Evolutionary conservation across 129 eudicot species (phyloP).

Genomic region (Silybum marianum): DNA sequence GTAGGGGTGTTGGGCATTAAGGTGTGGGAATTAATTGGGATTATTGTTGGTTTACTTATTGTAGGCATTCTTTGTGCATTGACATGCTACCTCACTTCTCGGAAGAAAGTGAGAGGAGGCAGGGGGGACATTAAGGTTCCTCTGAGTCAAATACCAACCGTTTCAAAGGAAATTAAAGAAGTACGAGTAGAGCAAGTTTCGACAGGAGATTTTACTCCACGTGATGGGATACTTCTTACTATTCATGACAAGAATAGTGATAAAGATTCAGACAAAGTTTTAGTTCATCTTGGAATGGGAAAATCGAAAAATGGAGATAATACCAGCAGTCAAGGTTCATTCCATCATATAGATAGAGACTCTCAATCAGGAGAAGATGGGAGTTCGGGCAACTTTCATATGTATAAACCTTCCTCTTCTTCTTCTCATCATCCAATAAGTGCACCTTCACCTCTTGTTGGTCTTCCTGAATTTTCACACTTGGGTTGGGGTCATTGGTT

Average conservation of each 20-base stretch:
- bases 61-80: constrained; percentile 60
- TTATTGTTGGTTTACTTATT: constrained; percentile 69
- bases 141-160: constrained; percentile 66
- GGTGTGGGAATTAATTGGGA: constrained; percentile 87
- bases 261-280: constrained; percentile 71
- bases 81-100: constrained; percentile 68
- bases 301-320: constrained; percentile 60
- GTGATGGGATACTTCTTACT: constrained; percentile 67
- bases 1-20: constrained; percentile 59
- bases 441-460: constrained; percentile 79
- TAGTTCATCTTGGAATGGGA: constrained; percentile 71
- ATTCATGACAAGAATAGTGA: constrained; percentile 85
- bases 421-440: constrained; percentile 69
- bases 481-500: constrained; percentile 98
- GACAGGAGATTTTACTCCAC: constrained; percentile 55
- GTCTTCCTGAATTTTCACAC: constrained; percentile 87
- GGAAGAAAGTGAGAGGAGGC: constrained; percentile 59
- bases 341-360: constrained; percentile 58
- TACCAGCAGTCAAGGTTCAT: constrained; percentile 68
- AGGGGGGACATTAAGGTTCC: constrained; percentile 38
- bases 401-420: constrained; percentile 60
- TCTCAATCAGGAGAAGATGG: constrained; percentile 82
- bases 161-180: constrained; percentile 92
- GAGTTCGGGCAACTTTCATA: constrained; percentile 55
- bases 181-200: constrained; percentile 86